A percentile compares a stretch with the other conserved stretches of the same genome.
Evolutionary conservation across 2,329 filamentous ascomycete genomes (phyloP).

Genomic region (Seiridium unicorne): DNA sequence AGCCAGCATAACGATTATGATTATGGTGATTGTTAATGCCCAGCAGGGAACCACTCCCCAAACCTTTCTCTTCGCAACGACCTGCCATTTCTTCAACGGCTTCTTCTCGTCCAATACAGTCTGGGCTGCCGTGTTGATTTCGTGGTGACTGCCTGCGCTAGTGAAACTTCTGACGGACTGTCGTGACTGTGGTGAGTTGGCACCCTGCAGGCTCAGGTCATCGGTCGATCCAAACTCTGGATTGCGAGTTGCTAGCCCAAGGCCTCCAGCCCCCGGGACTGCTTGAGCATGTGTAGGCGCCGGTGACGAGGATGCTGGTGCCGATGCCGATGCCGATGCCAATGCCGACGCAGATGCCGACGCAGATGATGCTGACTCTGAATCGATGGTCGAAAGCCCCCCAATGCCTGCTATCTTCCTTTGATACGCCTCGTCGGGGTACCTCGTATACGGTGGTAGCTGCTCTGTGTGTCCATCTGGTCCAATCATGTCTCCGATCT

Average conservation of each 20-base stretch:
- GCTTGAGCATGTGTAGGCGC: constrained; percentile 16
- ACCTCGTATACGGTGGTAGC: constrained; percentile 86
- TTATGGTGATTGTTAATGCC: constrained; percentile 52
- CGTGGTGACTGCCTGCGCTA: constrained; percentile 51
- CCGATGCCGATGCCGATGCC: constrained; percentile 5
- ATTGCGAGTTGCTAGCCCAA: constrained; percentile 59
- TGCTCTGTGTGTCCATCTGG: constrained; percentile 88
- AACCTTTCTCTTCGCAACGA: constrained; percentile 50
- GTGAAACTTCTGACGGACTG: constrained; percentile 51
- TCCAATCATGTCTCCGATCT: constrained; percentile 82
- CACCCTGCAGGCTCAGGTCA: constrained; percentile 37
- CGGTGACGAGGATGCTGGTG: constrained; percentile 10
- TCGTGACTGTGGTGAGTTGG: constrained; percentile 43
- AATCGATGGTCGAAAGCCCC: constrained; percentile 13
- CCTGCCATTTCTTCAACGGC: constrained; percentile 49
- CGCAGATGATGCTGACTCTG: not conserved
- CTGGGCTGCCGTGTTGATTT: constrained; percentile 51
- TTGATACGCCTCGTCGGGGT: constrained; percentile 70
- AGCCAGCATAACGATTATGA: constrained; percentile 50
- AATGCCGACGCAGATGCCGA: constrained; percentile 5
- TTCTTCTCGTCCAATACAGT: constrained; percentile 46
- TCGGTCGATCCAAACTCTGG: constrained; percentile 62
- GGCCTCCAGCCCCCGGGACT: constrained; percentile 58
- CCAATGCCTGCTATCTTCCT: constrained; percentile 47
- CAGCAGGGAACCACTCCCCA: constrained; percentile 62